Percentiles rank a stretch among this genome's conserved stretches.
Evolutionary conservation across 2,329 filamentous ascomycete species (phyloP).

Genomic region (Ophiocordyceps unilateralis): DNA sequence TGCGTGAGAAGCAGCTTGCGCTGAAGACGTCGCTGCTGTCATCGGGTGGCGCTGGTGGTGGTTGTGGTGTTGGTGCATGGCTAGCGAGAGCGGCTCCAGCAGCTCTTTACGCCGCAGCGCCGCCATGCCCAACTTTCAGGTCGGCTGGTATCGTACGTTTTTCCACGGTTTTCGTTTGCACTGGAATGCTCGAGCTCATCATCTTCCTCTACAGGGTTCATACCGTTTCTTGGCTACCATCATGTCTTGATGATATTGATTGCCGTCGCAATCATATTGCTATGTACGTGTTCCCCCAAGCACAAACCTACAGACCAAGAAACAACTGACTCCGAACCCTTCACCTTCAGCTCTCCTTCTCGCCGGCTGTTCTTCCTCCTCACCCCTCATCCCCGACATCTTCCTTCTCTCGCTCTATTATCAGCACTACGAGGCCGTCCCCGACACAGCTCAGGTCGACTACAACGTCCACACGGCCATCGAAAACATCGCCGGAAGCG

Average conservation of each 20-base stretch:
- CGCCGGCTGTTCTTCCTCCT: slow-evolving; percentile 92
- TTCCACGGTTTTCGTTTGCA: not conserved
- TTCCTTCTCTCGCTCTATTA: slow-evolving; percentile 99
- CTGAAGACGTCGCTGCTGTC: not conserved
- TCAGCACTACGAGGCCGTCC: slow-evolving; percentile 64
- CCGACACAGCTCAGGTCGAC: slow-evolving; percentile 76
- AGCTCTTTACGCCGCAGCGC: slow-evolving; percentile 4
- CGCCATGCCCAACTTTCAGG: slow-evolving; percentile 21
- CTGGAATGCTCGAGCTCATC: not conserved
- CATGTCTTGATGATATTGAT: slow-evolving; percentile 97
- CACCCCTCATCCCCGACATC: slow-evolving; percentile 84
- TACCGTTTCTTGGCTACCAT: slow-evolving; percentile 56
- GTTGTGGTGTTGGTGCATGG: slow-evolving; percentile 1
- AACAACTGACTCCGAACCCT: not conserved
- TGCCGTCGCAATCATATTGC: slow-evolving; percentile 77
- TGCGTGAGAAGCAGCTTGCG: not conserved
- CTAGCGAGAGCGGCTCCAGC: slow-evolving; percentile 9
- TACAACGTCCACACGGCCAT: slow-evolving; percentile 77
- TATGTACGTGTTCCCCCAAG: slow-evolving; percentile 46
- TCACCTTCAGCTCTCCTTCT: slow-evolving; percentile 46
- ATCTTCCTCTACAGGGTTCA: slow-evolving; percentile 27
- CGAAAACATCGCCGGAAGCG: slow-evolving; percentile 72
- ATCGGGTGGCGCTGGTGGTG: not conserved
- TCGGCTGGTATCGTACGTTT: slow-evolving; percentile 32
- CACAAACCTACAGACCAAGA: not conserved